Conservation (phyloP, 257 asterid species). For the Cinchona pubescens region DNA sequence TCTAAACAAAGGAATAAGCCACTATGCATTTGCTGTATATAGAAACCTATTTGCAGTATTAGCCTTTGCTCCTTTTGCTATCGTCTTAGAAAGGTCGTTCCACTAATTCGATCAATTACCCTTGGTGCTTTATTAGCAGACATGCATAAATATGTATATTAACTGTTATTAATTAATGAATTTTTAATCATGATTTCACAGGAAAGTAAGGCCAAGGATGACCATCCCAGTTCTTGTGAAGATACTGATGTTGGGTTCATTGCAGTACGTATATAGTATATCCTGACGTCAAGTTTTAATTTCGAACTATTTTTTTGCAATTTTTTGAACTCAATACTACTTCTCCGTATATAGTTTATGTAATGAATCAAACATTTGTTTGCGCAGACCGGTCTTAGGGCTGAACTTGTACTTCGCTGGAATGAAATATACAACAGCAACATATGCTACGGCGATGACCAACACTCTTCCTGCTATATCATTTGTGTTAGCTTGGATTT, state of each 20-base stretch:
- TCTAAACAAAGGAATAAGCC: slow-evolving; percentile 57
- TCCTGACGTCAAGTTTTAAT: not conserved
- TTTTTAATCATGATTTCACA: slow-evolving; percentile 18
- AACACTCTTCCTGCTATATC: slow-evolving; percentile 71
- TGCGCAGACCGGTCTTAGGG: slow-evolving; percentile 66
- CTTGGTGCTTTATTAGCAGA: too few species aligned
- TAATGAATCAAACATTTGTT: not conserved
- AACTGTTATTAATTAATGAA: not conserved
- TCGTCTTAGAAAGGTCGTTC: slow-evolving; percentile 54
- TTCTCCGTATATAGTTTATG: too few species aligned
- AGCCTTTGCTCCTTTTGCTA: slow-evolving; percentile 50
- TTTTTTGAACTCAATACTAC: too few species aligned
- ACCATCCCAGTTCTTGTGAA: slow-evolving; percentile 50
- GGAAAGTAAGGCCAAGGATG: slow-evolving; percentile 82
- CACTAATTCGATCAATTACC: too few species aligned
- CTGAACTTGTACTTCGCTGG: slow-evolving; percentile 62
- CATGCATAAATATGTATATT: too few species aligned
- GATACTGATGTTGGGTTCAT: slow-evolving; percentile 49
- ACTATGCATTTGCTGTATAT: slow-evolving; percentile 48
- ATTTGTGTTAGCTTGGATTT: slow-evolving; percentile 63
- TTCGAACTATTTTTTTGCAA: not conserved
- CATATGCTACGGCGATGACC: slow-evolving; percentile 59
- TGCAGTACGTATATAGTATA: slow-evolving; percentile 65
- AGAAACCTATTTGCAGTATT: slow-evolving; percentile 53
- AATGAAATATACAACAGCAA: slow-evolving; percentile 61